These are phyloP conservation scores for Cordyceps farinosa DNA, from an alignment of 2,329 filamentous ascomycete genomes.

Conservation along the genomic window DNA sequence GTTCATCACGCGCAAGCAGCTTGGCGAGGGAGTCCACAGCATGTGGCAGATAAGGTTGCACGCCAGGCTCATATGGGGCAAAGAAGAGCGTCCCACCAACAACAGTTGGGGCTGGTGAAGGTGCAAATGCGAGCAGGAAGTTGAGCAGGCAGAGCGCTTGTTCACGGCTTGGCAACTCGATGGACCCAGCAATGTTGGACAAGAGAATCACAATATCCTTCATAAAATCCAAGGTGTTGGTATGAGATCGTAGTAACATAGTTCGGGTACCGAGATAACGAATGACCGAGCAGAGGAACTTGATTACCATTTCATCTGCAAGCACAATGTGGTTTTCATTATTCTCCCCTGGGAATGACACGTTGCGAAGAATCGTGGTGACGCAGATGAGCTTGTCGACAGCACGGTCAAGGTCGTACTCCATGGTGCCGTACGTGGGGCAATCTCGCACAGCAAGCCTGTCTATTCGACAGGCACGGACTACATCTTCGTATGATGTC, in stretches of 20 bases:
- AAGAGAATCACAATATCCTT: constrained; percentile 88
- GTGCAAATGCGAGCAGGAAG: constrained; percentile 87
- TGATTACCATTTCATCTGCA: constrained; percentile 73
- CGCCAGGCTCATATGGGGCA: constrained; percentile 70
- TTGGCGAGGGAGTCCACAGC: constrained; percentile 91
- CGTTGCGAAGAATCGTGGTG: constrained; percentile 86
- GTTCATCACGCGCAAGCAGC: constrained; percentile 86
- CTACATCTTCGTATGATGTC: constrained; percentile 80
- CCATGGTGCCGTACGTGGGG: constrained; percentile 68
- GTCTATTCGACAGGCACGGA: constrained; percentile 74
- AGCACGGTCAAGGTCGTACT: constrained; percentile 80
- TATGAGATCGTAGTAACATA: constrained; percentile 75
- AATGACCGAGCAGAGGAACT: constrained; percentile 79
- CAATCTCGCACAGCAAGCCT: constrained; percentile 68
- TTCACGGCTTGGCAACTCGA: constrained; percentile 80
- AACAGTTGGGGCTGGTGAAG: constrained; percentile 64
- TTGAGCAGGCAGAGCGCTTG: constrained; percentile 83
- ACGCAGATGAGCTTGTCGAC: constrained; percentile 86
- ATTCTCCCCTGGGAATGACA: constrained; percentile 69
- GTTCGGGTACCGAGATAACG: constrained; percentile 85
- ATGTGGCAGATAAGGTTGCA: constrained; percentile 84
- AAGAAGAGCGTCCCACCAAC: constrained; percentile 65
- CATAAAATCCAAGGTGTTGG: constrained; percentile 93
- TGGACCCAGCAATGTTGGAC: constrained; percentile 78
- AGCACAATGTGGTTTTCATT: constrained; percentile 68